Conservation (phyloP, 1,139 yeast species). For the Suhomyces ambrosiae region DNA sequence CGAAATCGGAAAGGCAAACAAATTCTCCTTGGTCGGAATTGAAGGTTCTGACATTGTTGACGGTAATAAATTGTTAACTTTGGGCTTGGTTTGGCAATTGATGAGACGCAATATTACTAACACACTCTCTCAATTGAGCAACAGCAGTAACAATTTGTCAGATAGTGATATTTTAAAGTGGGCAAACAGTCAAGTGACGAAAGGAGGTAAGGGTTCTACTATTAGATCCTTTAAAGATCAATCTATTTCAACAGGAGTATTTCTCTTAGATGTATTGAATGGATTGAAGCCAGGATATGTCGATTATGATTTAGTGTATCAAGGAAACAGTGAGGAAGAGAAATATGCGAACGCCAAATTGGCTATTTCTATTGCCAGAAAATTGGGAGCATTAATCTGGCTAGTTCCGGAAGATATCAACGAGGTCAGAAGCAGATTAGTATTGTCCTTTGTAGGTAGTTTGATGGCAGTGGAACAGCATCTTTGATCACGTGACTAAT, state of each 20-base stretch:
- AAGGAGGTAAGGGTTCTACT: slow-evolving; percentile 73
- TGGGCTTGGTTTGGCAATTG: slow-evolving; percentile 98
- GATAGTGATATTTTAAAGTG: slow-evolving; percentile 88
- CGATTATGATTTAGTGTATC: slow-evolving; percentile 86
- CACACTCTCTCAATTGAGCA: slow-evolving; percentile 73
- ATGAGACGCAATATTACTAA: slow-evolving; percentile 94
- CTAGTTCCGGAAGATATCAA: slow-evolving; percentile 98
- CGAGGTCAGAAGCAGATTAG: slow-evolving; percentile 91
- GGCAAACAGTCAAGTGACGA: slow-evolving; percentile 84
- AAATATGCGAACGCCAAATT: slow-evolving; percentile 91
- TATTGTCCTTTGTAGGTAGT: slow-evolving; percentile 92
- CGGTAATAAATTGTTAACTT: slow-evolving; percentile 84
- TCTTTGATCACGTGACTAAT: slow-evolving; percentile 7
- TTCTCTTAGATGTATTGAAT: slow-evolving; percentile 83
- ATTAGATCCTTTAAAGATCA: slow-evolving; percentile 87
- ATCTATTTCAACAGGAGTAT: slow-evolving; percentile 72
- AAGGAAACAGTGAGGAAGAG: slow-evolving; percentile 80
- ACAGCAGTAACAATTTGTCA: slow-evolving; percentile 59
- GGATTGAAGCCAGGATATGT: slow-evolving; percentile 98
- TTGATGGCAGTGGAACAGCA: slow-evolving; percentile 63
- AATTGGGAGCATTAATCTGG: slow-evolving; percentile 97
- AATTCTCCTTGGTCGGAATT: slow-evolving; percentile 93
- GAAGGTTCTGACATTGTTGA: slow-evolving; percentile 98
- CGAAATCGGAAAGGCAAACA: slow-evolving; percentile 89
- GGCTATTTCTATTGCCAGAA: slow-evolving; percentile 97